Base-by-base conservation (phyloP, 495 filamentous ascomycete genomes). In the Daldinia grandis region DNA sequence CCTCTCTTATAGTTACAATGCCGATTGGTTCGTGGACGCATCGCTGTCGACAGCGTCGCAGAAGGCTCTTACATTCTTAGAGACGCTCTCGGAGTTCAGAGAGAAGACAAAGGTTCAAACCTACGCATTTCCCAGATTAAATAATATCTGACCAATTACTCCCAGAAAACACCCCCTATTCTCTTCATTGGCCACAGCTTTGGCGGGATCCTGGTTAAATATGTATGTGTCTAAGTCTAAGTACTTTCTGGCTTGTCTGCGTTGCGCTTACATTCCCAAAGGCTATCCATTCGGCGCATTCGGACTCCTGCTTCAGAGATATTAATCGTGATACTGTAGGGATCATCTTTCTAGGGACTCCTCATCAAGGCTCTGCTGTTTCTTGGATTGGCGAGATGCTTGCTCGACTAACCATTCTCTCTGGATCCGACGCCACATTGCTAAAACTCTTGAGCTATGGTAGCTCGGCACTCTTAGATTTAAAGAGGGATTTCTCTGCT, bases 1-100 rank as follows among this genome's bases (percentile, higher is more conserved):
- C n/a, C 42, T 58, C 19, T 42, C 35, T 1, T 60, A 25, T 12
- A 25, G 15, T 25, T 60, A 47, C 30, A 60, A 60, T 47, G 38
- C 57, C 27, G 57, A 60, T 33, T 60, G 57, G 57, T 44, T 47
- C 38, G 44, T 47, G 38, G 24, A 47, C 8, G 57, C 37, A 12
- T 47, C 57, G 42, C 28, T 60, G 8, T 60, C 57, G 10, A 60
- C 37, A 47, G 57, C 37, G 8, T 27, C 57, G 15, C 37, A 60
- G 25, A 60, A 60, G 17, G 57, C 37, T 47, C 17, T 47, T n/a
- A 60, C 40, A 19, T 47, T 60, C 15, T 15, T 60, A 21, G 27
- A 47, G 21, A 14, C 21, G 21, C 27, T 47, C 6, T 47, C 25
- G 7, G 38, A 47, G 24, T 47, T 30, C 38, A 31, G 57, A 9